Evolutionary conservation across 2,329 filamentous ascomycete species (phyloP).

Genomic region (Lanzia echinophila): DNA sequence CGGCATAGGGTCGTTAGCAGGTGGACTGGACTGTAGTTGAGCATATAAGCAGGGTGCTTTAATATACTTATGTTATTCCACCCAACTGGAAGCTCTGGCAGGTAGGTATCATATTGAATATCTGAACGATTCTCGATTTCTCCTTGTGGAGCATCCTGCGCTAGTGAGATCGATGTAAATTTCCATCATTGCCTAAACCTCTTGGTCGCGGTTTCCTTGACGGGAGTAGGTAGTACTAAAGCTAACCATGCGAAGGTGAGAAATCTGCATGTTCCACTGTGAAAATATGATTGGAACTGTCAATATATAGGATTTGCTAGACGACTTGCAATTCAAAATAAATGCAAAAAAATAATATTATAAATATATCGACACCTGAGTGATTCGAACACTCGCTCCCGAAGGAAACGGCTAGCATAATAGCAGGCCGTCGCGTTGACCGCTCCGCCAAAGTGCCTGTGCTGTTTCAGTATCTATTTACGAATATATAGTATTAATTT

Average conservation of each 20-base stretch:
- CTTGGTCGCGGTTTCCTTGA: background rate
- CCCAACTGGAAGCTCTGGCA: background rate
- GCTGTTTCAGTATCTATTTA: too few relatives aligned
- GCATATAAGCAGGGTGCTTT: background rate
- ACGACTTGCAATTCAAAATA: too few relatives aligned
- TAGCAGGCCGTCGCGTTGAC: constrained; percentile 24
- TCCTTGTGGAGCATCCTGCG: background rate
- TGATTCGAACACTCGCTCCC: background rate
- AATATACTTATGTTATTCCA: background rate
- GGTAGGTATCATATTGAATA: background rate
- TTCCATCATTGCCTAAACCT: background rate
- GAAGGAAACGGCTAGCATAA: constrained; percentile 1
- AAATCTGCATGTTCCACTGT: background rate
- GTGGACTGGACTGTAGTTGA: background rate
- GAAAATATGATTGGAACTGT: background rate
- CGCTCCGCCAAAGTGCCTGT: constrained; percentile 8
- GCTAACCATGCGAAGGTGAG: background rate
- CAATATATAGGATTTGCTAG: too few relatives aligned
- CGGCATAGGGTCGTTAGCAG: background rate
- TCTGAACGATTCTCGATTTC: background rate
- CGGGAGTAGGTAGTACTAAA: background rate
- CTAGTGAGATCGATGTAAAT: background rate
- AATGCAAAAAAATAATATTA: background rate
- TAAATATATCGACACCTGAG: background rate
- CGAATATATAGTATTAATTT: too few relatives aligned